Conservation (phyloP, 805 yeast species). For the Candida loeiensis region DNA sequence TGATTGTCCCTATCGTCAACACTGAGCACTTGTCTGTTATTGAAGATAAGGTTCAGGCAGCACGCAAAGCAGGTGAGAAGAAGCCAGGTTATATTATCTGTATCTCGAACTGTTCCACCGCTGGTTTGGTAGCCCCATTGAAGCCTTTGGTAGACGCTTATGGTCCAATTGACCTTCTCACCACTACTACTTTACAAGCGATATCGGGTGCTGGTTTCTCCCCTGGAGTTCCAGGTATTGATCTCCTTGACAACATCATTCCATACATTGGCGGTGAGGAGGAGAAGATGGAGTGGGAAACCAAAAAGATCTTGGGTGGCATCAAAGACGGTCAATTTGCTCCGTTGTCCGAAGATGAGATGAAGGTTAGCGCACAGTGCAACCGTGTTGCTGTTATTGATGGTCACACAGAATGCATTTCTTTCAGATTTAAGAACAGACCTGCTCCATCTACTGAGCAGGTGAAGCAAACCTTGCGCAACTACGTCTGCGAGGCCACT, state of each 20-base stretch:
- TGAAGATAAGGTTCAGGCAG: slow-evolving; percentile 52
- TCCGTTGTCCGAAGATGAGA: slow-evolving; percentile 59
- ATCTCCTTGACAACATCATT: slow-evolving; percentile 87
- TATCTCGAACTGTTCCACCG: slow-evolving; percentile 97
- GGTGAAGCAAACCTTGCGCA: slow-evolving; percentile 64
- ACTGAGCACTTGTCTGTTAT: slow-evolving; percentile 82
- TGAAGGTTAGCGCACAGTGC: slow-evolving; percentile 92
- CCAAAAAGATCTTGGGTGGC: slow-evolving; percentile 85
- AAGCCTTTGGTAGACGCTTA: slow-evolving; percentile 87
- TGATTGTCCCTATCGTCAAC: slow-evolving; percentile 93
- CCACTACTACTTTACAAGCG: slow-evolving; percentile 93
- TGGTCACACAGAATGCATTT: slow-evolving; percentile 95
- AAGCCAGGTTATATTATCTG: slow-evolving; percentile 85
- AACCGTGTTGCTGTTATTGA: slow-evolving; percentile 96
- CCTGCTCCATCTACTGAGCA: slow-evolving; percentile 84
- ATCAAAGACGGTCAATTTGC: slow-evolving; percentile 55
- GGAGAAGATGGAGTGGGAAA: slow-evolving; percentile 98
- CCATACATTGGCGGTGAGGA: slow-evolving; percentile 97
- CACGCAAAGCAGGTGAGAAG: slow-evolving; percentile 51
- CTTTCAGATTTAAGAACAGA: slow-evolving; percentile 74
- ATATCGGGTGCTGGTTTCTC: slow-evolving; percentile 98
- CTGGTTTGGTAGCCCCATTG: slow-evolving; percentile 94
- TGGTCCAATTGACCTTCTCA: slow-evolving; percentile 85
- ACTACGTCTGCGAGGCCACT: slow-evolving; percentile 81
- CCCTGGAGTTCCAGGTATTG: slow-evolving; percentile 96